Percentiles rank a stretch among this genome's conserved stretches.
Conservation (phyloP, 1,284 basidiomycete genomes). For the Apiotrichum veenhuisii region DNA sequence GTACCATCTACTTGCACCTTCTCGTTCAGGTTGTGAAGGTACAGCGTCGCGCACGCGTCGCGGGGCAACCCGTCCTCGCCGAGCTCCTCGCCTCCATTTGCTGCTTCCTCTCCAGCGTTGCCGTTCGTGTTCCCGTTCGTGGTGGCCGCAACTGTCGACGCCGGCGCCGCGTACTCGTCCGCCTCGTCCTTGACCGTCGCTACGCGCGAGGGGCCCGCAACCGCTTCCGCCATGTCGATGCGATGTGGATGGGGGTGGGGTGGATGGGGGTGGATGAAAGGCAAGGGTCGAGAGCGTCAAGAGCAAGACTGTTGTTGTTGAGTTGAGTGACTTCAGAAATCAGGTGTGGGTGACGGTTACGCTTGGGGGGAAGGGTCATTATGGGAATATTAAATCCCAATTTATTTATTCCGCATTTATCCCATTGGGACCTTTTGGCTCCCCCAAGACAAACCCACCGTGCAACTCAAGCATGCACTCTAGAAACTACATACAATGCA, state of each 20-base stretch:
- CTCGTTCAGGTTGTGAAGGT: slow-evolving; percentile 97
- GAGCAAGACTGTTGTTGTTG: neutral
- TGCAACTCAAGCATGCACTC: neutral
- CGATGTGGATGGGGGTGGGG: neutral
- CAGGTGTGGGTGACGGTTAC: neutral
- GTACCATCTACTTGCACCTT: slow-evolving; percentile 82
- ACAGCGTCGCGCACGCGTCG: slow-evolving; percentile 74
- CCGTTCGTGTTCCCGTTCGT: neutral
- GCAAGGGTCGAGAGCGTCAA: too few relatives aligned
- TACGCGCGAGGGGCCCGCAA: slow-evolving; percentile 20
- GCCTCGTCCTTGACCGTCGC: slow-evolving; percentile 26
- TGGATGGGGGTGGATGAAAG: neutral
- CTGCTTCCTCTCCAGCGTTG: neutral
- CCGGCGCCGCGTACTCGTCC: slow-evolving; percentile 18
- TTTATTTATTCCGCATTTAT: neutral
- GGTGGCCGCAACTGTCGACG: neutral
- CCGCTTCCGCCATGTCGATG: slow-evolving; percentile 5
- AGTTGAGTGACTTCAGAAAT: neutral
- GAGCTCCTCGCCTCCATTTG: slow-evolving; percentile 19
- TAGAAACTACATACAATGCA: neutral
- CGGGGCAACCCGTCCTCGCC: slow-evolving; percentile 42
- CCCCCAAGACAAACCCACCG: neutral
- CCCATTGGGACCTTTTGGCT: neutral
- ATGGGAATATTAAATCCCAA: neutral
- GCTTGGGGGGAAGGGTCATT: neutral